A percentile compares a stretch with the other conserved stretches of the same genome.
phyloP scores from a whole-genome alignment of 495 filamentous ascomycete genomes.

The Delitschia confertaspora region DNA sequence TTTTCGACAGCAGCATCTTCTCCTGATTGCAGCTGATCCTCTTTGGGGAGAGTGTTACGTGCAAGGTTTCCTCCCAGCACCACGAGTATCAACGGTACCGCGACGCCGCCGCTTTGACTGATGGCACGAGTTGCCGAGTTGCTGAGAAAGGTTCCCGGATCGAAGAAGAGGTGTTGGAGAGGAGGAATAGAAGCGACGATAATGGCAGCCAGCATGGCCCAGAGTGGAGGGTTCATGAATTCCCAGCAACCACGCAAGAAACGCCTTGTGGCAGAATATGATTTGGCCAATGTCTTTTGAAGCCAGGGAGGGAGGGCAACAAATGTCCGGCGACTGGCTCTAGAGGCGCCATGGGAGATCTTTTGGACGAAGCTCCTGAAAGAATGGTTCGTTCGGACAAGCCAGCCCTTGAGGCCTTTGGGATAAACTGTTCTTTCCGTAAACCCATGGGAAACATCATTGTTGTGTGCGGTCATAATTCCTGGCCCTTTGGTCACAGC shows the following conservation, averaged over 20 bases:
- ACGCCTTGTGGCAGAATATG: constrained; percentile 37
- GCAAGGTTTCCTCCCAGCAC: constrained; percentile 90
- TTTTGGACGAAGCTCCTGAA: constrained; percentile 3
- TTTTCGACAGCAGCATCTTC: constrained; percentile 56
- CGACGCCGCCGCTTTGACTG: constrained; percentile 74
- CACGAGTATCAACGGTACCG: constrained; percentile 92
- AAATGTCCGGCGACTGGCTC: constrained; percentile 28
- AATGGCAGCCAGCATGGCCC: constrained; percentile 88
- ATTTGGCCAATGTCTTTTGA: constrained; percentile 44
- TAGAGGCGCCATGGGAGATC: constrained; percentile 9
- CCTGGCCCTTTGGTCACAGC: constrained; percentile 27
- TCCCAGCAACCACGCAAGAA: constrained; percentile 66
- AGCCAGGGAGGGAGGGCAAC: constrained; percentile 48
- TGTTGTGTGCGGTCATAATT: constrained; percentile 10
- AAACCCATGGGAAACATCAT: neutral
- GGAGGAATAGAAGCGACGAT: constrained; percentile 82
- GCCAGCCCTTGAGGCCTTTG: constrained; percentile 24
- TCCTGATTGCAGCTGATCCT: constrained; percentile 37
- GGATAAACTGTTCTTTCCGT: constrained; percentile 5
- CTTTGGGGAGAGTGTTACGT: constrained; percentile 44
- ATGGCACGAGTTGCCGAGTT: constrained; percentile 90
- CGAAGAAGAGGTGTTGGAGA: constrained; percentile 79
- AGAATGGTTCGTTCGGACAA: constrained; percentile 2
- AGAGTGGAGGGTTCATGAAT: constrained; percentile 97
- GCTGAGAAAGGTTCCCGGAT: constrained; percentile 78